Percentiles rank a stretch among this genome's conserved stretches.
phyloP scores from a whole-genome alignment of 2,329 filamentous ascomycete species.

The Alternaria postmessia region DNA sequence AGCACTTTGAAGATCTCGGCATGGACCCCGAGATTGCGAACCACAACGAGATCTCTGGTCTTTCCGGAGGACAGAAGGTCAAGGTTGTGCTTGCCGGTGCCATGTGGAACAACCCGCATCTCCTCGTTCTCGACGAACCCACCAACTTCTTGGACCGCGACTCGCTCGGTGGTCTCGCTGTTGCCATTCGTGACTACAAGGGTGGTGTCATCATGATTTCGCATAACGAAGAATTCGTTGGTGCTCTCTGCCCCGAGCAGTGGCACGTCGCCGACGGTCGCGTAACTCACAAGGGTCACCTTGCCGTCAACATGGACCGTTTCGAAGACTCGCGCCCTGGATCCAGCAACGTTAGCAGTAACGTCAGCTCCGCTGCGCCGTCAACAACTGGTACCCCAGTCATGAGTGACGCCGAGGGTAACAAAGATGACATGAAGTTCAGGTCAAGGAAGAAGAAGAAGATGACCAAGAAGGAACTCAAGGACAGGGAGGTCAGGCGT shows the following conservation, averaged over 20 bases:
- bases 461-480: conserved; percentile 94
- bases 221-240: conserved; percentile 99
- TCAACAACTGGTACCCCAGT: conserved; percentile 67
- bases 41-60: conserved; percentile 95
- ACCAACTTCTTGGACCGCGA: conserved; percentile 99
- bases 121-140: conserved; percentile 96
- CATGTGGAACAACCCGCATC: conserved; percentile 99
- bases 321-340: conserved; percentile 84
- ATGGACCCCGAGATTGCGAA: conserved; percentile 98
- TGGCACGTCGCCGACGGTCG: conserved; percentile 92
- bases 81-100: conserved; percentile 97
- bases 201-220: conserved; percentile 99
- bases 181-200: conserved; percentile 97
- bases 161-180: conserved; percentile 94
- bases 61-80: conserved; percentile 97
- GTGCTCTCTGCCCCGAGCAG: conserved; percentile 93
- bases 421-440: conserved; percentile 82
- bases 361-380: conserved; percentile 47
- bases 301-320: conserved; percentile 77
- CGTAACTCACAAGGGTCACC: conserved; percentile 82
- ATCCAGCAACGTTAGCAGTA: conserved; percentile 61
- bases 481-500: conserved; percentile 88
- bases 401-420: conserved; percentile 86
- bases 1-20: conserved; percentile 97
- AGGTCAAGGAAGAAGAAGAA: conserved; percentile 95